phyloP scores from a whole-genome alignment of 2,329 filamentous ascomycete species.

The Trichoderma endophyticum region DNA sequence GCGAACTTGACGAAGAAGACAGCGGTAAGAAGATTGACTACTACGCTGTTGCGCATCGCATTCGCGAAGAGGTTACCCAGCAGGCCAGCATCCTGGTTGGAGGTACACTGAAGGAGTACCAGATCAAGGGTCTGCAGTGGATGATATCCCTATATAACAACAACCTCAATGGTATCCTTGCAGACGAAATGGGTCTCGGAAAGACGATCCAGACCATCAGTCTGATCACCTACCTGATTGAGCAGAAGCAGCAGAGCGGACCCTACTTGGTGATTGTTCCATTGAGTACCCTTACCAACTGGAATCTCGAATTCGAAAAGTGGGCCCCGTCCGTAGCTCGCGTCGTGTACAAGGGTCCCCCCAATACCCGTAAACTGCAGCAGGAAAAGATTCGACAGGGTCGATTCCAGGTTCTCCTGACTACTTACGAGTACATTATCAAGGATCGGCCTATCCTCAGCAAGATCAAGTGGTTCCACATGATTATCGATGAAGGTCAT shows the following conservation, averaged over 20 bases:
- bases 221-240: constrained; percentile 94
- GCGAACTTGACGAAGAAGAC: constrained; percentile 67
- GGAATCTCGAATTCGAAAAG: constrained; percentile 98
- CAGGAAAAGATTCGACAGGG: constrained; percentile 93
- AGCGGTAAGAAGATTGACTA: constrained; percentile 87
- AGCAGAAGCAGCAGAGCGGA: constrained; percentile 86
- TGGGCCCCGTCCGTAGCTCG: constrained; percentile 87
- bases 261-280: constrained; percentile 97
- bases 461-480: constrained; percentile 99
- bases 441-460: constrained; percentile 92
- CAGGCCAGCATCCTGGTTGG: constrained; percentile 88
- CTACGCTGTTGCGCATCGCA: constrained; percentile 94
- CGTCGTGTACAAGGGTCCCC: constrained; percentile 96
- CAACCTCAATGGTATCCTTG: constrained; percentile 97
- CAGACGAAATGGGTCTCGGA: constrained; percentile 99
- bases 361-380: constrained; percentile 80
- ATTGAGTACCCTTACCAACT: constrained; percentile 94
- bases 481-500: constrained; percentile 99
- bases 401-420: constrained; percentile 92
- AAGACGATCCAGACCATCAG: constrained; percentile 99
- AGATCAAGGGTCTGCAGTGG: constrained; percentile 98
- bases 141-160: constrained; percentile 99
- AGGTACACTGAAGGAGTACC: constrained; percentile 93
- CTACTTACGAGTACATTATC: constrained; percentile 99
- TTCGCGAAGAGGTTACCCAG: constrained; percentile 84